These are phyloP conservation scores for Fraxinus americana DNA, from an alignment of 257 asterid genomes.

Conservation along the genomic window DNA sequence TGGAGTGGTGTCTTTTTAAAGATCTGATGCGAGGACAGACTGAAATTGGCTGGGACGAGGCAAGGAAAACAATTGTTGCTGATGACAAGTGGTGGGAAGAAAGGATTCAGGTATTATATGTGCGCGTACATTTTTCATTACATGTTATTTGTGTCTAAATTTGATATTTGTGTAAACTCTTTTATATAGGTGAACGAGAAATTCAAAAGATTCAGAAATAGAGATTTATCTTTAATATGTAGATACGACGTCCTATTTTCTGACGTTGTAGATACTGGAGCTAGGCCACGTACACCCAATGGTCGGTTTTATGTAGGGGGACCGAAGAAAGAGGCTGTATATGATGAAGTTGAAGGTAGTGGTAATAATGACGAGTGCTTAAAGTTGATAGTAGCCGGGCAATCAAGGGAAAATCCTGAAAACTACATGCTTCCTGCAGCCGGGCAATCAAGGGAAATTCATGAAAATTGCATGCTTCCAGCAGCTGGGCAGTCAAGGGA, in stretches of 20 bases:
- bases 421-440: constrained; percentile 1
- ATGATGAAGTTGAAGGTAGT: constrained; percentile 7
- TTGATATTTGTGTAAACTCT: neutral
- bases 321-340: neutral
- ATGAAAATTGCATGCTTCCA: neutral
- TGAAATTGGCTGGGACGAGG: constrained; percentile 7
- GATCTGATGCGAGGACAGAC: constrained; percentile 2
- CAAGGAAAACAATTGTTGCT: neutral
- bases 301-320: neutral
- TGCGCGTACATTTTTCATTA: neutral
- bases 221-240: constrained; percentile 5
- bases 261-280: neutral
- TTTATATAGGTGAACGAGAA: neutral
- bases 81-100: constrained; percentile 8
- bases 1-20: constrained; percentile 6
- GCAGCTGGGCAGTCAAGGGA: neutral
- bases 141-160: neutral
- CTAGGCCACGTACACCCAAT: neutral
- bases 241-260: constrained; percentile 3
- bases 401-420: constrained; percentile 6
- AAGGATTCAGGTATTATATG: neutral
- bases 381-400: neutral
- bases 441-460: neutral
- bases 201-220: constrained; percentile 2
- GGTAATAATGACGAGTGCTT: constrained; percentile 1